Percentiles rank a stretch among this genome's conserved stretches.
These are phyloP conservation scores for Hypomyces rosellus DNA, from an alignment of 2,329 filamentous ascomycete species.

Conservation along the genomic window DNA sequence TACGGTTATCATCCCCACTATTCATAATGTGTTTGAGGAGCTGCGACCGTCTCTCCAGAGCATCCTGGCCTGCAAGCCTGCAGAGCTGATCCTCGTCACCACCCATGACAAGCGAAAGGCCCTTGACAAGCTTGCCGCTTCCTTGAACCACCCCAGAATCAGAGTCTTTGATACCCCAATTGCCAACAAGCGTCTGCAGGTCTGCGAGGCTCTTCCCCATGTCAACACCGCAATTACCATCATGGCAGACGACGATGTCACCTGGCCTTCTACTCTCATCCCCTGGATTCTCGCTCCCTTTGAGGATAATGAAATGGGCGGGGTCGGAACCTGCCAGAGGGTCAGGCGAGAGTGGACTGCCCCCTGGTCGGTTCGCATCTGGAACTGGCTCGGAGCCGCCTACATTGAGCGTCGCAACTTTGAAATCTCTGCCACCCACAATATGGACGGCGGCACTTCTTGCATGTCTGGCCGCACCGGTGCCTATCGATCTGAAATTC, in stretches of 20 bases:
- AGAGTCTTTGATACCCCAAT: conserved; percentile 71
- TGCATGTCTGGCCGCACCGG: conserved; percentile 94
- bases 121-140: conserved; percentile 60
- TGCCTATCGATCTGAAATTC: conserved; percentile 82
- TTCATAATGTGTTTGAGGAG: conserved; percentile 80
- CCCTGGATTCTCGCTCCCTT: conserved; percentile 92
- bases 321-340: conserved; percentile 86
- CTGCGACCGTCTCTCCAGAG: conserved; percentile 74
- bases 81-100: conserved; percentile 77
- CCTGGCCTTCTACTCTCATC: conserved; percentile 79
- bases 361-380: conserved; percentile 57
- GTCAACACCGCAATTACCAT: conserved; percentile 80
- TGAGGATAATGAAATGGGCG: conserved; percentile 75
- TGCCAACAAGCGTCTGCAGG: conserved; percentile 92
- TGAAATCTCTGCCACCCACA: conserved; percentile 91
- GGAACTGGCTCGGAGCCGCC: conserved; percentile 84
- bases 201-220: conserved; percentile 82
- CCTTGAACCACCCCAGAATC: conserved; percentile 55
- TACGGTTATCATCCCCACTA: conserved; percentile 88
- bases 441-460: conserved; percentile 91
- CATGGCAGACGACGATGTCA: conserved; percentile 93
- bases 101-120: conserved; percentile 71
- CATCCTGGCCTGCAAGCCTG: conserved; percentile 63
- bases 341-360: conserved; percentile 62
- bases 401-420: conserved; percentile 95